Conservation (phyloP, 2,329 filamentous ascomycete genomes). For the Colletotrichum aenigma region DNA sequence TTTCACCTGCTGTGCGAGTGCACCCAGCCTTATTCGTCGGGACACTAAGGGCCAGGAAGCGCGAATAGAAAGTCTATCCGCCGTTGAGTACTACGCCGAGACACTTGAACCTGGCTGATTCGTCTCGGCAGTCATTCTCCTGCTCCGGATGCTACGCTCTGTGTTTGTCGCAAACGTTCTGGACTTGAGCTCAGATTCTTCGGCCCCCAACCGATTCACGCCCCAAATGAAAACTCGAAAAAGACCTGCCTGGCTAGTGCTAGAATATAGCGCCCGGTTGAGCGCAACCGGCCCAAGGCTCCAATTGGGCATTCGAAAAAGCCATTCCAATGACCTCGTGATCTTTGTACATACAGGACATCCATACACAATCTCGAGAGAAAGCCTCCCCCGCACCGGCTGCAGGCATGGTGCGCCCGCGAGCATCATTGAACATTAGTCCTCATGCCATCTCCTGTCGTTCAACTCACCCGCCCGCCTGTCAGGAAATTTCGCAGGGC, state of each 20-base stretch:
- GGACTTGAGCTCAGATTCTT: neutral
- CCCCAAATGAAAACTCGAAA: neutral
- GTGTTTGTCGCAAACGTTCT: neutral
- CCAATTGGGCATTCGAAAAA: neutral
- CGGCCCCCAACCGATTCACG: neutral
- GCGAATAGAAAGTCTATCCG: constrained; percentile 10
- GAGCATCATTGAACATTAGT: neutral
- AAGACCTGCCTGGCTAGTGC: neutral
- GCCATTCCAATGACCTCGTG: neutral
- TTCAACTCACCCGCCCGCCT: neutral
- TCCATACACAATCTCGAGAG: neutral
- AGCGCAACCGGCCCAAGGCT: neutral
- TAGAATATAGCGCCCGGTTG: neutral
- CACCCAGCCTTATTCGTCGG: neutral
- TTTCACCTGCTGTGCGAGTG: neutral
- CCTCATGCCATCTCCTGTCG: neutral
- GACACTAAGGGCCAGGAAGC: neutral
- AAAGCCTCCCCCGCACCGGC: constrained; percentile 10
- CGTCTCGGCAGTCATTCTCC: neutral
- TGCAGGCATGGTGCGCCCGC: neutral
- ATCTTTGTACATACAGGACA: neutral
- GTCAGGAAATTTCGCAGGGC: neutral
- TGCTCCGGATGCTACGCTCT: constrained; percentile 1
- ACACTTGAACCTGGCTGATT: neutral
- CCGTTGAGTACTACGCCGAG: neutral